A percentile compares a stretch with the other conserved stretches of the same genome.
Conservation (phyloP, 2,329 filamentous ascomycete species). For the Hyphodiscus sp. region DNA sequence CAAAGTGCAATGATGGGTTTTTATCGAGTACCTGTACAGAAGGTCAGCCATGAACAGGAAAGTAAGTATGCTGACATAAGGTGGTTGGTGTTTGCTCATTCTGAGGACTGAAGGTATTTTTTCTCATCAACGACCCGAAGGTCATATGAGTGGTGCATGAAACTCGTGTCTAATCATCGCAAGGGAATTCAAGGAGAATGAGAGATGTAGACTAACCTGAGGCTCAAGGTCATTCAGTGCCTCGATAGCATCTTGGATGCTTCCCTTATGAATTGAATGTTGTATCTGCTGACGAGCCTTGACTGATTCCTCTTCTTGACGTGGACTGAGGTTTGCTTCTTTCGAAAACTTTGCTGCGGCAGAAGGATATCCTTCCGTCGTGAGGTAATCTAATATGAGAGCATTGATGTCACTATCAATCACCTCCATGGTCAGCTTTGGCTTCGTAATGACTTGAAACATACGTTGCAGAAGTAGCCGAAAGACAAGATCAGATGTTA, state of each 20-base stretch:
- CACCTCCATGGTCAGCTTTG: conserved; percentile 17
- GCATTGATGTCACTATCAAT: conserved; percentile 80
- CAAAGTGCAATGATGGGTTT: conserved; percentile 79
- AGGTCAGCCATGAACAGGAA: conserved; percentile 11
- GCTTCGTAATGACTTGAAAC: neutral
- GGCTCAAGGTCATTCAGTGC: conserved; percentile 85
- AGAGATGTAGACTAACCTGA: conserved; percentile 59
- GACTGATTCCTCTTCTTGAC: conserved; percentile 67
- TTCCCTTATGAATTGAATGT: conserved; percentile 75
- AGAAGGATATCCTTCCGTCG: conserved; percentile 88
- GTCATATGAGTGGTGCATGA: conserved; percentile 99
- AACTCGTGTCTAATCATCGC: conserved; percentile 87
- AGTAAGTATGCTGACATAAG: conserved; percentile 5
- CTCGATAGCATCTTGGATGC: conserved; percentile 80
- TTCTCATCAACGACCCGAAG: conserved; percentile 86
- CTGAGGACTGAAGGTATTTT: conserved; percentile 75
- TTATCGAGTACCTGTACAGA: conserved; percentile 65
- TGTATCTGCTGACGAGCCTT: conserved; percentile 75
- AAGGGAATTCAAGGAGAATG: conserved; percentile 28
- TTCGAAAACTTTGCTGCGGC: conserved; percentile 90
- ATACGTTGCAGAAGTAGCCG: neutral
- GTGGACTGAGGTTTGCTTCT: conserved; percentile 80
- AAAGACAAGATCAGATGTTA: conserved; percentile 54
- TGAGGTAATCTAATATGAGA: conserved; percentile 92
- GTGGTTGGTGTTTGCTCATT: conserved; percentile 55